Percentiles rank a stretch among this genome's conserved stretches.
Conservation (phyloP, 345 rosid species). For the Arabidopsis arenosa region DNA sequence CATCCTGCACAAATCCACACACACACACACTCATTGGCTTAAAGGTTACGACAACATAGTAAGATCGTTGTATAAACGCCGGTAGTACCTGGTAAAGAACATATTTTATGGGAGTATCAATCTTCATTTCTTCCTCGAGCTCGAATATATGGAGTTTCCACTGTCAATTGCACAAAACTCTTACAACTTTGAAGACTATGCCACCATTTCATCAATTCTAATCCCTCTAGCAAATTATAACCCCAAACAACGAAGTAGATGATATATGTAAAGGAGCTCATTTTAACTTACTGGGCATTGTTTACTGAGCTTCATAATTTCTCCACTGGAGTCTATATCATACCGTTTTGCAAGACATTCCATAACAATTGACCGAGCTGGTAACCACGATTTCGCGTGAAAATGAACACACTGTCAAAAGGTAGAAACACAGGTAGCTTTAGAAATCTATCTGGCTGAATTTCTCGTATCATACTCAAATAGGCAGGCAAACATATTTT, state of each 20-base stretch:
- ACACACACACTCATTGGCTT: conserved; percentile 18
- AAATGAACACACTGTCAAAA: conserved; percentile 61
- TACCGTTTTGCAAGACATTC: conserved; percentile 64
- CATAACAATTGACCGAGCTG: conserved; percentile 79
- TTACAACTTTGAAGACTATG: conserved; percentile 10
- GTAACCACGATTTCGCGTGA: conserved; percentile 84
- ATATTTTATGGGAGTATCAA: conserved; percentile 69
- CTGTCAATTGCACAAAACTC: conserved; percentile 44
- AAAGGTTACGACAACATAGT: conserved; percentile 1
- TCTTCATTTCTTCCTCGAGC: conserved; percentile 83
- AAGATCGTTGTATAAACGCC: background rate
- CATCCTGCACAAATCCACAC: conserved; percentile 60
- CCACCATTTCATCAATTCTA: background rate
- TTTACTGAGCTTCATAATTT: conserved; percentile 66
- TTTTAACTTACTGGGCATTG: conserved; percentile 76
- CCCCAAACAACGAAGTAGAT: background rate
- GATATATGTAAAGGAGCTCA: background rate
- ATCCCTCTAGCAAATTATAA: background rate
- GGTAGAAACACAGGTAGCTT: conserved; percentile 18
- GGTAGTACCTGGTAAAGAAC: conserved; percentile 69
- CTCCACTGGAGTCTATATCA: conserved; percentile 71
- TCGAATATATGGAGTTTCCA: conserved; percentile 89
- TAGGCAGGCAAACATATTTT: conserved; percentile 10
- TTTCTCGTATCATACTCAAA: background rate
- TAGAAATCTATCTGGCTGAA: background rate